Evolutionary conservation across 176 grass and related monocot genomes (phyloP), one percentile per base, ranked within the genome.

Genomic region (Avena eriantha): DNA sequence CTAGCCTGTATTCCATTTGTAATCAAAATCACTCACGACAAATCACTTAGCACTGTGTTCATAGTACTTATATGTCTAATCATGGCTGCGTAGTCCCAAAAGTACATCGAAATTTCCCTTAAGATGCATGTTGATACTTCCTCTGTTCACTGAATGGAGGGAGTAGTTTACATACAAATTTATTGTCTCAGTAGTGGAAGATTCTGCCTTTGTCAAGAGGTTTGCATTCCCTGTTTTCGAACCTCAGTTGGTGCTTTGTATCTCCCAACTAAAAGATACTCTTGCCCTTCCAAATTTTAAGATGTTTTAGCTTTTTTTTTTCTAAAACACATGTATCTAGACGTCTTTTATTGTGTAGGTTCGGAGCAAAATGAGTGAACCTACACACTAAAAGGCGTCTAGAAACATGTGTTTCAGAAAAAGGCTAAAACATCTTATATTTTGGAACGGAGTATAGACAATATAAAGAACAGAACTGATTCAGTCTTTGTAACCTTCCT

Each of bases 401-500:
- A n/a, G n/a, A n/a, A n/a, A n/a, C n/a, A n/a, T n/a, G n/a, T n/a
- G n/a, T n/a, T n/a, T n/a, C n/a, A n/a, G n/a, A n/a, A n/a, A n/a
- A n/a, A n/a, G n/a, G n/a, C n/a, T n/a, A n/a, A n/a, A n/a, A n/a
- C n/a, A n/a, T n/a, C n/a, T n/a, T n/a, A n/a, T n/a, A n/a, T n/a
- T n/a, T n/a, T n/a, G n/a, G n/a, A n/a, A n/a, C n/a, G n/a, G n/a
- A n/a, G n/a, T n/a, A n/a, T n/a, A n/a, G n/a, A n/a, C n/a, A 66
- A 45, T 64, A 14, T 11, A 26, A 4, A 23, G 10, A 24, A 0
- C 1, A 22, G 31, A 77, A 48, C 49, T 75, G 48, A 84, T 12
- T 69, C 73, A 29, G 12, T 74, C 34, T 69, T 78, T 69, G 21
- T 41, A 48, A 17, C 76, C 58, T 68, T 82, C 4, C 36, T 53